phyloP scores from a whole-genome alignment of 441 rosid species.

The Corymbia citriodora region DNA sequence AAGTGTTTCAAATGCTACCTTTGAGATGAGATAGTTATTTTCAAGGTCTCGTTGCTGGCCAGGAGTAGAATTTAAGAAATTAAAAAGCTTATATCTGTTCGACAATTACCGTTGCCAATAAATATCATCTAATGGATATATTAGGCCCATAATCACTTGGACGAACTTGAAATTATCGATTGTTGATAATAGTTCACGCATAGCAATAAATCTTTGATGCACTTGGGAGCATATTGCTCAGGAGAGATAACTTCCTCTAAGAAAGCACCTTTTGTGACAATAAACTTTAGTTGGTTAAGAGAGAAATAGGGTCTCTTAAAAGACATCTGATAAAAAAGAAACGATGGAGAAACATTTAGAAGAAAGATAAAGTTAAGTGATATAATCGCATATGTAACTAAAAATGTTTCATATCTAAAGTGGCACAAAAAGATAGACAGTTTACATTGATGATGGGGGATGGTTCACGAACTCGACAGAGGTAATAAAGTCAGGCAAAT shows the following conservation, averaged over 20 bases:
- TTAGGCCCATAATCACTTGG: neutral
- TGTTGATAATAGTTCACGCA: fast-evolving
- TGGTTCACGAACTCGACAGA: fast-evolving
- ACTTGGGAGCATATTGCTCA: neutral
- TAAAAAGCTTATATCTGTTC: neutral
- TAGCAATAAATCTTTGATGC: neutral
- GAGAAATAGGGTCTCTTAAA: neutral
- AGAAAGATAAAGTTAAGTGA: neutral
- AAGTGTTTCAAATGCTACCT: no score
- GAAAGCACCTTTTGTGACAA: neutral
- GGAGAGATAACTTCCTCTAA: neutral
- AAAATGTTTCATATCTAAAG: neutral
- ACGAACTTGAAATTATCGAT: neutral
- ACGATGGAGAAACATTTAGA: neutral
- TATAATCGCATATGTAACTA: neutral
- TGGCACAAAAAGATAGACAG: neutral
- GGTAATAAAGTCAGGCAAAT: no score
- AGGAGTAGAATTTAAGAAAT: no score
- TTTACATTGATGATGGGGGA: neutral
- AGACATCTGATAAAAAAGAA: neutral
- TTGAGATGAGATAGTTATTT: no score
- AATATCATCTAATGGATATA: neutral
- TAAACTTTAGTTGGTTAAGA: neutral
- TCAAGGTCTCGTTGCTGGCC: neutral
- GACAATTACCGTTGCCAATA: neutral